phyloP scores from a whole-genome alignment of 2,329 filamentous ascomycete species.

The Xylaria sp. region DNA sequence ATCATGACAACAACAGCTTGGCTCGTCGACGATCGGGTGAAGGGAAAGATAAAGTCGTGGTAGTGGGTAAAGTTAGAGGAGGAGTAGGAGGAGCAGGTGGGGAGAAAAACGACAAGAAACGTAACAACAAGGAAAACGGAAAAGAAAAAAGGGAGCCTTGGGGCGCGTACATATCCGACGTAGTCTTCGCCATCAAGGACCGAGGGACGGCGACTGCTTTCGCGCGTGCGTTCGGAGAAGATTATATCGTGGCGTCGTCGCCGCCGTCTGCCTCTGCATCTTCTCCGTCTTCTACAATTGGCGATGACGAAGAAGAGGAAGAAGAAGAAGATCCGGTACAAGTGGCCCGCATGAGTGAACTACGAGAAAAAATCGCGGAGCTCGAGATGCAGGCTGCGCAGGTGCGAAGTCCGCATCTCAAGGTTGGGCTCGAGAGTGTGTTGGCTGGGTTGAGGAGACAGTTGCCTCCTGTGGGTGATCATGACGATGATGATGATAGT shows the following conservation, averaged over 20 bases:
- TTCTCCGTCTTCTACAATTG: constrained; percentile 21
- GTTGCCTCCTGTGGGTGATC: constrained; percentile 30
- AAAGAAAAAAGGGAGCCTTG: constrained; percentile 47
- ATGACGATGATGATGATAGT: neutral
- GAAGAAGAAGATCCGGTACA: constrained; percentile 33
- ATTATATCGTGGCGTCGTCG: constrained; percentile 40
- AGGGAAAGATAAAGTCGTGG: neutral
- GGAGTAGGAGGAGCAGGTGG: too few species aligned
- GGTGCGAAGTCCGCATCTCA: constrained; percentile 45
- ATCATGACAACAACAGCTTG: neutral
- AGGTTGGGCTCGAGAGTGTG: constrained; percentile 44
- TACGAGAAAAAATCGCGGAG: constrained; percentile 46
- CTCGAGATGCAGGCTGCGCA: constrained; percentile 44
- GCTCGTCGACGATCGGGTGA: neutral
- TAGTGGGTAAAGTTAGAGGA: neutral
- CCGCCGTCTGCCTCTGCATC: too few species aligned
- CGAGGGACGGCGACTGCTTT: constrained; percentile 63
- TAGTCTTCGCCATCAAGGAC: constrained; percentile 69
- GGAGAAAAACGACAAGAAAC: too few species aligned
- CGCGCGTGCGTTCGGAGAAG: constrained; percentile 57
- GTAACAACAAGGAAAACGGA: neutral
- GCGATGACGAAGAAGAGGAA: constrained; percentile 36
- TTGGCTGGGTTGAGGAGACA: constrained; percentile 44
- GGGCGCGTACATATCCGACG: constrained; percentile 58
- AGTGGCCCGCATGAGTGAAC: constrained; percentile 38